Conservation (phyloP, 2,329 filamentous ascomycete genomes). For the Venturia oleaginea region DNA sequence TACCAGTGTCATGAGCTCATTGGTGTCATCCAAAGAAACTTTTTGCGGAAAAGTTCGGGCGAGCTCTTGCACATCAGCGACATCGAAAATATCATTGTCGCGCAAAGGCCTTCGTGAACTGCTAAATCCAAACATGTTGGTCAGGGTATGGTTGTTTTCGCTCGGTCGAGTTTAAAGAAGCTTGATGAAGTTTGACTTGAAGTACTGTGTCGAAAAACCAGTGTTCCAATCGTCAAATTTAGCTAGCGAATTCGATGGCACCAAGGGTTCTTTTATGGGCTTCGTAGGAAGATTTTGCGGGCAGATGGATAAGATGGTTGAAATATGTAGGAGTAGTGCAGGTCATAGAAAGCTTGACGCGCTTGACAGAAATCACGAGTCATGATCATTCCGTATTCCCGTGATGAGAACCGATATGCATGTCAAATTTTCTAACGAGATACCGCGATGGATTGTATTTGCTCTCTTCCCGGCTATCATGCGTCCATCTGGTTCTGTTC, state of each 20-base stretch:
- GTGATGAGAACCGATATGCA: background rate
- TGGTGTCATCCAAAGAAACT: background rate
- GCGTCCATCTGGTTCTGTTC: too few relatives aligned
- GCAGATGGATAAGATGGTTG: background rate
- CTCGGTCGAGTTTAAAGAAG: background rate
- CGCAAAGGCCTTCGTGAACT: background rate
- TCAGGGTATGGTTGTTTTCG: background rate
- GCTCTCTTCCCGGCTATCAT: background rate
- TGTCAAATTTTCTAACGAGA: background rate
- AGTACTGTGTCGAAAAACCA: background rate
- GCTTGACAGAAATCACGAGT: background rate
- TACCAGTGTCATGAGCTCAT: background rate
- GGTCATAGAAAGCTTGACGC: background rate
- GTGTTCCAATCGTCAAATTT: background rate
- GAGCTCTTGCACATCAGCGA: conserved; percentile 2
- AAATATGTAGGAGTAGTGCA: background rate
- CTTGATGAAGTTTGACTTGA: too few relatives aligned
- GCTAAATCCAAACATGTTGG: conserved; percentile 4
- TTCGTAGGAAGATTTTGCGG: background rate
- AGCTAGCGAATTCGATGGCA: background rate
- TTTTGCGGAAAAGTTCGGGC: conserved; percentile 4
- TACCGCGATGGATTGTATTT: background rate
- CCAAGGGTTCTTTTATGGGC: background rate
- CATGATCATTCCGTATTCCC: background rate
- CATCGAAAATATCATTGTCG: conserved; percentile 10